Evolutionary conservation across 768 basidiomycete species (phyloP).

Genomic region (Lentinula aciculospora): DNA sequence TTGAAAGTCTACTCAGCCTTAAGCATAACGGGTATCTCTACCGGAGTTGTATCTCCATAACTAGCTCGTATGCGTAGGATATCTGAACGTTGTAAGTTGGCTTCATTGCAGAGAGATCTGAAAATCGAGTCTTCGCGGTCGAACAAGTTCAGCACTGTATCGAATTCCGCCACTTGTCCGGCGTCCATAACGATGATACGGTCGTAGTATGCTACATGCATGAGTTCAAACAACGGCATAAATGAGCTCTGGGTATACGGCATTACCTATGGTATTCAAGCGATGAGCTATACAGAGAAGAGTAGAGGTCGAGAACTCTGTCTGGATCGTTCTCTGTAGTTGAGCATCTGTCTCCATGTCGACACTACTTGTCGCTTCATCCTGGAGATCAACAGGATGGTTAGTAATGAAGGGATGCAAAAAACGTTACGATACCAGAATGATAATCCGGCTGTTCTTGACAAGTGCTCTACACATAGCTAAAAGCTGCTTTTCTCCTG

Average conservation of each 20-base stretch:
- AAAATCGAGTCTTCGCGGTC: slow-evolving; percentile 61
- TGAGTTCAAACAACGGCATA: neutral
- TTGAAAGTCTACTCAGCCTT: neutral
- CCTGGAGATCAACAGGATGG: slow-evolving; percentile 25
- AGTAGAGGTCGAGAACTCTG: slow-evolving; percentile 50
- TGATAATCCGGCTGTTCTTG: slow-evolving; percentile 54
- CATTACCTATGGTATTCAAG: slow-evolving; percentile 50
- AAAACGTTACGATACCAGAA: slow-evolving; percentile 33
- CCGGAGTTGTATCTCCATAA: neutral
- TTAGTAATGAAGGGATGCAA: neutral
- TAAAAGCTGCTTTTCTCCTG: slow-evolving; percentile 62
- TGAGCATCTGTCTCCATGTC: slow-evolving; percentile 60
- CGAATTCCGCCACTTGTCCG: slow-evolving; percentile 67
- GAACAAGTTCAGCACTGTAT: slow-evolving; percentile 64
- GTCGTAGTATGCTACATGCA: slow-evolving; percentile 50
- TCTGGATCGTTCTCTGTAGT: slow-evolving; percentile 58
- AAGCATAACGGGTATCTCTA: neutral
- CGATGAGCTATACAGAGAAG: slow-evolving; percentile 55
- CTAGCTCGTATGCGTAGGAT: slow-evolving; percentile 45
- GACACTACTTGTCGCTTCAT: slow-evolving; percentile 59
- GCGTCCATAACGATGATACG: slow-evolving; percentile 69
- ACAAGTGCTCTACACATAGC: slow-evolving; percentile 58
- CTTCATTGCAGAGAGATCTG: slow-evolving; percentile 65
- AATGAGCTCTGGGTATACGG: neutral
- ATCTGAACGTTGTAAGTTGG: slow-evolving; percentile 52